Evolutionary conservation across 1,284 basidiomycete genomes (phyloP), one percentile per base, ranked within the genome.

Genomic region (Ceratobasidium sp.): DNA sequence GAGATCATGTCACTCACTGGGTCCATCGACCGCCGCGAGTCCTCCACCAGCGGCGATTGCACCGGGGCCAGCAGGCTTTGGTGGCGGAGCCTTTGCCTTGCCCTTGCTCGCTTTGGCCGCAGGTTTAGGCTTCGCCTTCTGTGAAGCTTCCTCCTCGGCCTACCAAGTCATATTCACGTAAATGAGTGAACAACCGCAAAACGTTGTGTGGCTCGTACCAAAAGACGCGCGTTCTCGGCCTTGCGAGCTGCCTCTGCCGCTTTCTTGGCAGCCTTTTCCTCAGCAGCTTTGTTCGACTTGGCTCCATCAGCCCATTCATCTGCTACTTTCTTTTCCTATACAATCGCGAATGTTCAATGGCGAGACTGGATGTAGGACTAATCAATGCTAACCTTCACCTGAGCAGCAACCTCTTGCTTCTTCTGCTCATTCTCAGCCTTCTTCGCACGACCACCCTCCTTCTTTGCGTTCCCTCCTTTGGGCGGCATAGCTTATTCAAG

Each of bases 381-480:
- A 13, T 35, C 41, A 28, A 23, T 62, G 46, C 81, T 71, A 57
- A 90, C 92, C 82, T 86, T 88, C 5, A 88, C 90, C 8, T 84
- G 84, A 6, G 84, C 84, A 0, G 85, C 88, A 2, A 84, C 84
- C 11, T 86, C 87, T 76, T 88, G 85, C 81, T 92, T 92, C 86
- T 91, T 88, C 26, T 89, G 86, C 81, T 95, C 94, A 81, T 95
- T 96, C 80, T 97, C 96, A 6, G 94, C 94, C 83, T 98, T 98
- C 82, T 94, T 95, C 0, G 95, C 92, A 59, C 92, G 82, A 1
- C 94, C 94, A 38, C 88, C 82, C 80, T 96, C 94, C 81, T 96
- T 95, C 88, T 96, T 96, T 76, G 92, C 85, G 85, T 95, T 96
- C 73, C 81, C 81, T 78, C 92, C 92, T 80, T 91, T 93, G 0